Base-by-base conservation (phyloP, 345 rosid species). In the Hibiscus mutabilis region DNA sequence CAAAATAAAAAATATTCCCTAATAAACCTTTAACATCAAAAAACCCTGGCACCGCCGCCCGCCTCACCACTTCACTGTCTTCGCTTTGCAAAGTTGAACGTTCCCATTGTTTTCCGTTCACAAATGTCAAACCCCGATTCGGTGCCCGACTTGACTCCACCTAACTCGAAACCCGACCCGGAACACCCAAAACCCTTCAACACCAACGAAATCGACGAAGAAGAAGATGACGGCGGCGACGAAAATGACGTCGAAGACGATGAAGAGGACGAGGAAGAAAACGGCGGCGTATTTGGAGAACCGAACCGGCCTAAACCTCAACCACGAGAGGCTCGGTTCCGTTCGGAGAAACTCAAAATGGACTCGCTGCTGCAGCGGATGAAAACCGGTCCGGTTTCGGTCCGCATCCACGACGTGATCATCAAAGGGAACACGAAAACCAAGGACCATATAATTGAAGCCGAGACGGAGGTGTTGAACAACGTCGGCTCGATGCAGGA, bases 361-460 rank as follows among this genome's bases (percentile, higher is more conserved):
- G 84, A 83, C 63, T 83, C 76, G 35, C 79, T 95, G 1, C 75
- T 85, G 68, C 85, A 74, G 49, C 75, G 89, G 25, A 81, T 92
- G 75, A 71, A 81, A 60, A 70, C 73, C 37, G 96, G 83, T 35
- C 65, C 74, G 5, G 84, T 95, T 47, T 85, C 92, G 13, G 77
- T 92, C 35, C 92, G 98, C 21, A 96, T 92, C 44, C 97, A 95
- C 80, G 96, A 89, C 60, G 96, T 95, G 61, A 77, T 90, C 58
- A 55, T 95, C 63, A 85, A 68, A 46, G 99, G 99, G 47, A 95
- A 95, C 78, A 60, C 80, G 10, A 95, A 87, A 88, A 92, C 97
- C 7, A 95, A 88, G 78, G 96, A 89, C 72, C 79, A 79, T n/a
- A 60, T 92, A 59, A 89, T 92, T 56, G 98, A 90, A 65, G 91